phyloP scores from a whole-genome alignment of 2,329 filamentous ascomycete species.

The Colletotrichum tamarilloi region DNA sequence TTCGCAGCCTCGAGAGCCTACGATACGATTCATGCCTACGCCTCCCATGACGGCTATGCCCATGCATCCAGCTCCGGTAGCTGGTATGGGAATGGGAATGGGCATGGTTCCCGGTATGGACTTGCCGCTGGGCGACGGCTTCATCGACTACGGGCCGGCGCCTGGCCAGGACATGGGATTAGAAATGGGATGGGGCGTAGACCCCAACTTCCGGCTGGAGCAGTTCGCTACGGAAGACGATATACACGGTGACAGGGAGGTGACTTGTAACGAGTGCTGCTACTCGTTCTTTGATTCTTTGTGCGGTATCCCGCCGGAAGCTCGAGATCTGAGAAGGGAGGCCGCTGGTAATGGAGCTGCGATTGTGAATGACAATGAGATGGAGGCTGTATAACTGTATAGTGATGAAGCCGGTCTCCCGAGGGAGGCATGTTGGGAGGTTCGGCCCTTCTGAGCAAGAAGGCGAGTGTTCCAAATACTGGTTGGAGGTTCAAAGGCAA shows the following conservation, averaged over 20 bases:
- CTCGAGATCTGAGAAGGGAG: constrained; percentile 10
- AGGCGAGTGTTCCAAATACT: background rate
- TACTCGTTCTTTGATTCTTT: constrained; percentile 18
- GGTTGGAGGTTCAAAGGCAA: no score
- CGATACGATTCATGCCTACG: constrained; percentile 17
- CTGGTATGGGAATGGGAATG: constrained; percentile 7
- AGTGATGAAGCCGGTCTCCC: background rate
- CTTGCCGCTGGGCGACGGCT: constrained; percentile 10
- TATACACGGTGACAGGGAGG: background rate
- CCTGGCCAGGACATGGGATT: constrained; percentile 20
- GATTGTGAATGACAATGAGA: constrained; percentile 18
- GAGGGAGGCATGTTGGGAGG: background rate
- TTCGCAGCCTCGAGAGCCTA: background rate
- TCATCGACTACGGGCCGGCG: constrained; percentile 31
- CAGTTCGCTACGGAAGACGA: background rate
- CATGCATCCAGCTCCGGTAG: constrained; percentile 5
- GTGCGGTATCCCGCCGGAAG: constrained; percentile 5
- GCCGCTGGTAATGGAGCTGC: background rate
- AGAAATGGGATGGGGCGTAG: constrained; percentile 14
- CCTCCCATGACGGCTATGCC: constrained; percentile 22
- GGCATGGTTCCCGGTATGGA: background rate
- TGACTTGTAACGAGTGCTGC: constrained; percentile 16
- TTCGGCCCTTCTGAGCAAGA: background rate
- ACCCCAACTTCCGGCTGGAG: constrained; percentile 10
- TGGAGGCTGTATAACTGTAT: constrained; percentile 7